phyloP scores from a whole-genome alignment of 768 basidiomycete genomes.

The Serendipita sp. region DNA sequence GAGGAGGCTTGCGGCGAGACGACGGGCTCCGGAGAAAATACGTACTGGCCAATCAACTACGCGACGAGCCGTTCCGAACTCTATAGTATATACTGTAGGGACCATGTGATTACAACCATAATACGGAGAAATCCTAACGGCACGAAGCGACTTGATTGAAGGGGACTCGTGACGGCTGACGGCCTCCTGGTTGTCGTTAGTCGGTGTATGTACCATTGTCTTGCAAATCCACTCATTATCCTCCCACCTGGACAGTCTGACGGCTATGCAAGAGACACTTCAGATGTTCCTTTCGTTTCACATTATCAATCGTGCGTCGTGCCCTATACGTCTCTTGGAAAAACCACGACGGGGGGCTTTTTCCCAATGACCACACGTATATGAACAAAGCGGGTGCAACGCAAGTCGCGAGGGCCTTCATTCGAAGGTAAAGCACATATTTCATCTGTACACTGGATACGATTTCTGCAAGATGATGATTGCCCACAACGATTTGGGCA shows the following conservation, averaged over 20 bases:
- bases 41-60: no score
- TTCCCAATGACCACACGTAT: slow-evolving; percentile 35
- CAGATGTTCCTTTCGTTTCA: slow-evolving; percentile 27
- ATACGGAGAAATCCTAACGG: no score
- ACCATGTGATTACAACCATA: no score
- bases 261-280: slow-evolving; percentile 26
- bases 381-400: slow-evolving; percentile 29
- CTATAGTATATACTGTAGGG: no score
- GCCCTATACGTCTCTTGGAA: slow-evolving; percentile 25
- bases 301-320: slow-evolving; percentile 32
- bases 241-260: slow-evolving; percentile 16
- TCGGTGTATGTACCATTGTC: no score
- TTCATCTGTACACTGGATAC: neutral
- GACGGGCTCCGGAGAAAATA: no score
- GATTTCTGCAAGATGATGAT: neutral
- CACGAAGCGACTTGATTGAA: no score
- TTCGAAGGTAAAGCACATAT: slow-evolving; percentile 21
- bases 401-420: slow-evolving; percentile 32
- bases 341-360: slow-evolving; percentile 23
- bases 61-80: no score
- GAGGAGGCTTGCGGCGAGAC: no score
- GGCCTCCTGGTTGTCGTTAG: no score
- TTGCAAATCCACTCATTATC: no score
- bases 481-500: neutral
- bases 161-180: no score